Evolutionary conservation across 2,329 filamentous ascomycete species (phyloP).

Genomic region (Sporothrix protearum): DNA sequence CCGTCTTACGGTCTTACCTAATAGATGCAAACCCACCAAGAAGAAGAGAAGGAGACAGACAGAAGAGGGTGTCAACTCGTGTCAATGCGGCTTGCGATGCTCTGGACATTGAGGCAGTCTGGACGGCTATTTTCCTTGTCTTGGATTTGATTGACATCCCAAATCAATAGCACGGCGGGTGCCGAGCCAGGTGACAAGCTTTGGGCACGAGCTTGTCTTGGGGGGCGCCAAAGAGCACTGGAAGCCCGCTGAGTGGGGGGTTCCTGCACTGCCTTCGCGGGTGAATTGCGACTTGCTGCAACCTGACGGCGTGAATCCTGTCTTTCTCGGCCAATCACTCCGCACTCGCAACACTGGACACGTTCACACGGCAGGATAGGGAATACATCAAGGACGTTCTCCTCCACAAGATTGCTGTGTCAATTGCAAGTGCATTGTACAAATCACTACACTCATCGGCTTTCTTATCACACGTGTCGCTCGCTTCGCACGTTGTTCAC

Average conservation of each 20-base stretch:
- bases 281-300: background rate
- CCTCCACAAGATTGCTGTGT: background rate
- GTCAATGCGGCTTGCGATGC: background rate
- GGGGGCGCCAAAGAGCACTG: background rate
- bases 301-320: background rate
- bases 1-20: background rate
- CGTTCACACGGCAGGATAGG: background rate
- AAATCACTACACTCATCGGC: background rate
- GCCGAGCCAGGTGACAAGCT: background rate
- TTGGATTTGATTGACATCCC: background rate
- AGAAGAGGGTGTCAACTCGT: background rate
- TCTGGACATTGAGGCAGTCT: background rate
- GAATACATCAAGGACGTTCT: background rate
- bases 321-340: background rate
- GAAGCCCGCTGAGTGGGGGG: background rate
- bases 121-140: background rate
- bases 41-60: too few relatives aligned
- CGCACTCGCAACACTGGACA: background rate
- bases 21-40: background rate
- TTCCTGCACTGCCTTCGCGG: background rate
- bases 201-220: too few relatives aligned
- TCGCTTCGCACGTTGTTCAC: background rate
- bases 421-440: background rate
- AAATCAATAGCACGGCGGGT: background rate
- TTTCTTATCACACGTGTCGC: too few relatives aligned